Conservation (phyloP, 768 basidiomycete species). For the Grammothele lineata region DNA sequence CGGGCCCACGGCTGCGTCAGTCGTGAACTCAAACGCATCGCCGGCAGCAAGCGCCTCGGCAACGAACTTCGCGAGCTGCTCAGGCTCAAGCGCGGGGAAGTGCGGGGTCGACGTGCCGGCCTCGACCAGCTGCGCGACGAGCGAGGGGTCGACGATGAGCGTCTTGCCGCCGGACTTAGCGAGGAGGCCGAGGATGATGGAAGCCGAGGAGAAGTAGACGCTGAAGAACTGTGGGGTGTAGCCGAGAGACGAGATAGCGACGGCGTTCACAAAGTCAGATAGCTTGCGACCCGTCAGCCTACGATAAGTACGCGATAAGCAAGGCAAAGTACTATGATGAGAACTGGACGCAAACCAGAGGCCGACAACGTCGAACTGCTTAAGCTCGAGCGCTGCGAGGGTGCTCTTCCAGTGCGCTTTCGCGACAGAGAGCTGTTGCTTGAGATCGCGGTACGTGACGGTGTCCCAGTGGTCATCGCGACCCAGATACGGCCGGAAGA, state of each 20-base stretch:
- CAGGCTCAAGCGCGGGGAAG: conserved; percentile 1
- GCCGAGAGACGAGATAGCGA: conserved; percentile 10
- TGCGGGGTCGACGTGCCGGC: neutral
- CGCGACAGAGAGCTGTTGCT: neutral
- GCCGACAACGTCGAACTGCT: neutral
- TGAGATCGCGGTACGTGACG: conserved; percentile 1
- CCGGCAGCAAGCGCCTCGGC: neutral
- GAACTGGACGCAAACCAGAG: neutral
- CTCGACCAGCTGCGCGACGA: neutral
- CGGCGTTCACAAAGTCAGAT: conserved; percentile 13
- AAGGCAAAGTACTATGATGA: too few relatives aligned
- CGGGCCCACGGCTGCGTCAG: neutral
- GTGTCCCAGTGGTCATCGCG: neutral
- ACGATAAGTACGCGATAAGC: neutral
- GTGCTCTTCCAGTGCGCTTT: neutral
- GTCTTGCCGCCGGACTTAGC: conserved; percentile 9
- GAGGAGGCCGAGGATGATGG: conserved; percentile 9
- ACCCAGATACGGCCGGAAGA: conserved; percentile 1
- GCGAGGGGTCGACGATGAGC: conserved; percentile 8
- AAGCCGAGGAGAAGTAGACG: conserved; percentile 5
- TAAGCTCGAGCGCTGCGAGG: neutral
- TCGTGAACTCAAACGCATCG: neutral
- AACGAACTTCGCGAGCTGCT: neutral
- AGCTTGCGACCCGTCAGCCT: conserved; percentile 17
- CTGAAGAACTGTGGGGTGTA: conserved; percentile 20